Conservation (phyloP, 768 basidiomycete genomes). For the Leucocoprinus sp. region DNA sequence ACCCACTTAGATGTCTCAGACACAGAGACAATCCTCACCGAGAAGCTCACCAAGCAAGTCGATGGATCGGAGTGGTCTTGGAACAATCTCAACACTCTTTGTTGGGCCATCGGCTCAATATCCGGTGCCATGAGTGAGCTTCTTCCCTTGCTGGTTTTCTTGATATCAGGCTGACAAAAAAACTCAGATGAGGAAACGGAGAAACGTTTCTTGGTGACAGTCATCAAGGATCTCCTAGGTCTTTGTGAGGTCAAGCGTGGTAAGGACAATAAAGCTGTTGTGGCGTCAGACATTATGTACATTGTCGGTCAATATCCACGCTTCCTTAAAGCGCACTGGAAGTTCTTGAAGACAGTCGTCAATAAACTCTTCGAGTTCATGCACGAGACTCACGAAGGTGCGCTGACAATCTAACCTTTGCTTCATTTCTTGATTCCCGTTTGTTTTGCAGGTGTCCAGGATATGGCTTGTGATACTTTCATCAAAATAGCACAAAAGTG, state of each 20-base stretch:
- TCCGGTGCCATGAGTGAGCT: constrained; percentile 97
- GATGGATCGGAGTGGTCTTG: constrained; percentile 99
- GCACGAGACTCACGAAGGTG: constrained; percentile 98
- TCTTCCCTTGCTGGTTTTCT: background rate
- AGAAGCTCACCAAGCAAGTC: constrained; percentile 95
- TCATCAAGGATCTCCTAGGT: constrained; percentile 98
- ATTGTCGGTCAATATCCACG: constrained; percentile 99
- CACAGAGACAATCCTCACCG: constrained; percentile 95
- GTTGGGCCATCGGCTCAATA: constrained; percentile 99
- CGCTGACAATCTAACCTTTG: constrained; percentile 14
- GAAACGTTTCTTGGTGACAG: constrained; percentile 97
- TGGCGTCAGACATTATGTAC: constrained; percentile 95
- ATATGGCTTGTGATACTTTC: constrained; percentile 99
- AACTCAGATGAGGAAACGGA: constrained; percentile 91
- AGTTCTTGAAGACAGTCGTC: constrained; percentile 99
- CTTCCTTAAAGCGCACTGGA: constrained; percentile 99
- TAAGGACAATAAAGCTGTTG: constrained; percentile 99
- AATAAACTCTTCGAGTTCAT: constrained; percentile 99
- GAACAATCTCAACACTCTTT: constrained; percentile 97
- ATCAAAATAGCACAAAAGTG: constrained; percentile 99
- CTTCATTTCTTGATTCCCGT: background rate
- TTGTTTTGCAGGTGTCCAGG: constrained; percentile 73
- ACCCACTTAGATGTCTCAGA: constrained; percentile 95
- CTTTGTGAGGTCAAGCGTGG: constrained; percentile 97
- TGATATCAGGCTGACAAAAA: background rate